phyloP scores from a whole-genome alignment of 306 rosid species.

The Vigna unguiculata region DNA sequence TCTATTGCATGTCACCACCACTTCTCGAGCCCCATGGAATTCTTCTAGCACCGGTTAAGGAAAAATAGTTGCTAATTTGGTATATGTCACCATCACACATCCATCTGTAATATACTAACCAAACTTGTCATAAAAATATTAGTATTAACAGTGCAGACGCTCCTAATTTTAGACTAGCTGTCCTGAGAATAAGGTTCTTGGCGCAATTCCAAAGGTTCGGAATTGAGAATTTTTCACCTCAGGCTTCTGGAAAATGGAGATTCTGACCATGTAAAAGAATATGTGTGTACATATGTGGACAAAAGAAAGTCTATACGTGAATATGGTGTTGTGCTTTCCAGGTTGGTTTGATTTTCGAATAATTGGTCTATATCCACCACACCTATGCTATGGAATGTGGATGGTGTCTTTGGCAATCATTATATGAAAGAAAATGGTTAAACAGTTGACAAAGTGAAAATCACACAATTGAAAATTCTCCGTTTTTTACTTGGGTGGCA shows the following conservation, averaged over 20 bases:
- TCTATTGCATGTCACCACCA: constrained; percentile 40
- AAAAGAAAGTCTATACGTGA: constrained; percentile 25
- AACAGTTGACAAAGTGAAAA: constrained; percentile 24
- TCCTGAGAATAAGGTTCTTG: constrained; percentile 36
- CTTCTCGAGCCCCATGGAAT: constrained; percentile 52
- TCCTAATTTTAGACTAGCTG: constrained; percentile 45
- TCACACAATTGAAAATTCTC: constrained; percentile 17
- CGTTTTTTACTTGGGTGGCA: neutral
- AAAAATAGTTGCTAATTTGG: constrained; percentile 44
- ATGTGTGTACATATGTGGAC: constrained; percentile 3
- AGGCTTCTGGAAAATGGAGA: constrained; percentile 19
- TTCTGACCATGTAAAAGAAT: constrained; percentile 18
- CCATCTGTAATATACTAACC: neutral
- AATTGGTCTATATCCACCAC: neutral
- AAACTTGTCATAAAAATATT: neutral
- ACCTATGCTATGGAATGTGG: constrained; percentile 28
- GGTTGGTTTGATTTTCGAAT: constrained; percentile 41
- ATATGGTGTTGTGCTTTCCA: constrained; percentile 38
- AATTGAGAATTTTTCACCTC: constrained; percentile 8
- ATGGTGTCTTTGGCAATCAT: constrained; percentile 40
- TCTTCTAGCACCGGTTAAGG: constrained; percentile 8
- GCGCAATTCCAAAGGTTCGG: constrained; percentile 35
- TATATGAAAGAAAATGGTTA: constrained; percentile 28
- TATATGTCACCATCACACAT: constrained; percentile 39
- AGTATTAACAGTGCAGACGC: constrained; percentile 20